Conservation (phyloP, 192 early-diverging fungal species). For the Globomyces pollinis-pini region DNA sequence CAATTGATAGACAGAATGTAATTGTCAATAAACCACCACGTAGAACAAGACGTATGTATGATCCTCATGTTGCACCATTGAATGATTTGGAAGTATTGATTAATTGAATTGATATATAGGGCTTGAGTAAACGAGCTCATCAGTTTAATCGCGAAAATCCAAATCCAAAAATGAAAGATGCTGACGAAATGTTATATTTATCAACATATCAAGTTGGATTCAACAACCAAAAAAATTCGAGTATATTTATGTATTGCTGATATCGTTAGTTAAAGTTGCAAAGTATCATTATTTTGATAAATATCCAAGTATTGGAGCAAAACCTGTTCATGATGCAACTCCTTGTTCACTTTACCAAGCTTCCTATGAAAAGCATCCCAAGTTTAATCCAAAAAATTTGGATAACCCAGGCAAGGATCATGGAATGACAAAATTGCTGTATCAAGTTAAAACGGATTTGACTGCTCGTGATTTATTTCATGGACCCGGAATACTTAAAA, state of each 20-base stretch:
- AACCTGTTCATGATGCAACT: background rate
- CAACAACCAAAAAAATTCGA: background rate
- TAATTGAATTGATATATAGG: background rate
- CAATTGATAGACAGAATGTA: constrained; percentile 2
- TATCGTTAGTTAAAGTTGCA: background rate
- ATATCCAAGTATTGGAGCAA: background rate
- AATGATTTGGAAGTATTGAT: constrained; percentile 4
- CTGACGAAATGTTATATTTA: constrained; percentile 7
- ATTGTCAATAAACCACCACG: background rate
- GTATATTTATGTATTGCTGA: background rate
- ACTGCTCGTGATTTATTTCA: constrained; percentile 1
- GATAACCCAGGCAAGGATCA: constrained; percentile 4
- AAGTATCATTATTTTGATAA: background rate
- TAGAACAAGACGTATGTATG: background rate
- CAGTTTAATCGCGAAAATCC: background rate
- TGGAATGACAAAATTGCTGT: constrained; percentile 11
- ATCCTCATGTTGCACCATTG: background rate
- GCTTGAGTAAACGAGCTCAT: background rate
- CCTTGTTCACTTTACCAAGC: background rate
- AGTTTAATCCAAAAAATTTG: background rate
- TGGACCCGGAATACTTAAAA: background rate
- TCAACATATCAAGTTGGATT: constrained; percentile 8
- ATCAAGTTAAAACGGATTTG: background rate
- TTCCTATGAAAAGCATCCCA: background rate
- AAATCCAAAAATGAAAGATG: constrained; percentile 1